Evolutionary conservation across 371 early-diverging fungal species (phyloP), one percentile per base, ranked within the genome.

Genomic region (Phascolomyces articulosus): DNA sequence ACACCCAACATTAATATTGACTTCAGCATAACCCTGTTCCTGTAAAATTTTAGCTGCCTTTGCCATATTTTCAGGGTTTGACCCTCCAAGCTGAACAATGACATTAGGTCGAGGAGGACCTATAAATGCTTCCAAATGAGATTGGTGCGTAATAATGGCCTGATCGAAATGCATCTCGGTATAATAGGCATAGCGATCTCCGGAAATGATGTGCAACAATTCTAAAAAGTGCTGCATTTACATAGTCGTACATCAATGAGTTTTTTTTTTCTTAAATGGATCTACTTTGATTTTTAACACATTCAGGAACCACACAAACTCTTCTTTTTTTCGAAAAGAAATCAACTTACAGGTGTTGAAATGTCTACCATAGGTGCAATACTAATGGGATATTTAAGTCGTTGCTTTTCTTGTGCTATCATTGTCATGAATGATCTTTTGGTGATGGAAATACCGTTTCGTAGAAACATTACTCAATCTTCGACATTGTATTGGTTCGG

Each of bases 351-450:
- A 15, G 90, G 86, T 8, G 87, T 86, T 13, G 91, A 88, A 16
- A 93, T 90, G 64, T 92, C 91, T 3, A 92, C 80, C 93, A 93
- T 93, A 10, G 93, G 93, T 8, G 93, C 93, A 10, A 93, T 90
- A 62, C 88, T 85, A 27, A 90, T 86, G 7, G 85, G 80, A 23
- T 69, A 62, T 6, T 53, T 21, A 48, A 85, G 56, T 47, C 83
- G 75, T 13, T 13, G 57, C 72, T 24, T 26, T 40, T 57, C 31
- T n/a, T 15, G 29, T 29, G 16, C 24, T 16, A n/a, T 4, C 29
- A 28, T 55, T 10, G 40, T 40, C 13, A 21, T 23, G 3, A 57
- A 24, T 0, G 20, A 24, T 57, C 57, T 28, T 23, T 24, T 40
- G 24, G 38, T 38, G 9, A 40, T 21, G 15, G 23, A 24, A 40